Percentiles rank a stretch among this genome's conserved stretches.
These are phyloP conservation scores for Trypanosoma melophagium DNA, from an alignment of 208 protist species.

Conservation along the genomic window DNA sequence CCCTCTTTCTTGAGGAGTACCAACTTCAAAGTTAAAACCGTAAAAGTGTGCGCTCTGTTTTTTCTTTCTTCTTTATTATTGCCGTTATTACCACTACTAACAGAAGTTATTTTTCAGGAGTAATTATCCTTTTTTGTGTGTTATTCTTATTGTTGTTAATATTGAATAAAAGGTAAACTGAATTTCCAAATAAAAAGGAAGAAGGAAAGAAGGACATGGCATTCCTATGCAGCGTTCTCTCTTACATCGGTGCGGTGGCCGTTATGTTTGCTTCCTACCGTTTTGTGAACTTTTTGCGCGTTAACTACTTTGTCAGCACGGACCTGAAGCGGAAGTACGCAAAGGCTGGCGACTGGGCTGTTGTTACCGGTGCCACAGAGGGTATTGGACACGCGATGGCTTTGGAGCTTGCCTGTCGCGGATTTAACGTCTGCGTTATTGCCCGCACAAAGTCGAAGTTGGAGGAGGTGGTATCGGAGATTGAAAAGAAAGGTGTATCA, in stretches of 20 bases:
- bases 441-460: constrained; percentile 89
- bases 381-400: constrained; percentile 93
- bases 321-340: constrained; percentile 73
- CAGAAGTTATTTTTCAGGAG: neutral
- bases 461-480: constrained; percentile 60
- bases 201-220: constrained; percentile 4
- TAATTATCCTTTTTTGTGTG: neutral
- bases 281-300: constrained; percentile 46
- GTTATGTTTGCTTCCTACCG: constrained; percentile 34
- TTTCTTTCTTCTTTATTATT: constrained; percentile 5
- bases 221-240: constrained; percentile 27
- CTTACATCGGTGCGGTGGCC: constrained; percentile 41
- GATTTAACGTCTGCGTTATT: constrained; percentile 92
- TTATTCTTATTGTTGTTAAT: no score
- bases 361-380: constrained; percentile 94
- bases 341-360: constrained; percentile 81
- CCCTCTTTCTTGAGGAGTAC: no score
- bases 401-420: constrained; percentile 84
- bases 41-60: neutral
- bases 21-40: no score
- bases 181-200: neutral
- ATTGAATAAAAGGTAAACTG: no score
- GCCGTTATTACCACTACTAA: neutral
- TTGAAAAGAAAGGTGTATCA: constrained; percentile 70
- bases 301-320: constrained; percentile 49